Evolutionary conservation across 768 basidiomycete species (phyloP).

Genomic region (Lentinula lateritia): DNA sequence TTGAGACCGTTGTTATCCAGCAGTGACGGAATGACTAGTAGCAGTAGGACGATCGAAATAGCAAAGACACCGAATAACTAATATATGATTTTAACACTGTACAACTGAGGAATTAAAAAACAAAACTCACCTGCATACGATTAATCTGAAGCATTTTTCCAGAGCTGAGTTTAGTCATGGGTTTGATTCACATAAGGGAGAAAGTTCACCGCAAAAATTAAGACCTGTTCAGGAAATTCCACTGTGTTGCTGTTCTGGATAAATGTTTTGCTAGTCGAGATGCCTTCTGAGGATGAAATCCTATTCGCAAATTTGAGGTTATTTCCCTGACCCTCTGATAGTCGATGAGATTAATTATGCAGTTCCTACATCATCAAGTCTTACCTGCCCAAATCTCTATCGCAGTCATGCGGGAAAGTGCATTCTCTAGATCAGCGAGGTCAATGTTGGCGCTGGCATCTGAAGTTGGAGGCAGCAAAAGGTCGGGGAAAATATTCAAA

Average conservation of each 20-base stretch:
- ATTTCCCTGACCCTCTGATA: constrained; percentile 1
- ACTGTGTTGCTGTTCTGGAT: neutral
- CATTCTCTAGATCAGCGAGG: constrained; percentile 3
- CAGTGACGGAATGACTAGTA: constrained; percentile 1
- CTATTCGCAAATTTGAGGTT: neutral
- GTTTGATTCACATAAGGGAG: neutral
- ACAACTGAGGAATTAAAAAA: no score
- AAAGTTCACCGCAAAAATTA: neutral
- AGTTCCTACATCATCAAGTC: neutral
- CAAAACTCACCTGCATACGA: neutral
- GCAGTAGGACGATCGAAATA: neutral
- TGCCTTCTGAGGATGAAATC: neutral
- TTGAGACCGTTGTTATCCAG: constrained; percentile 4
- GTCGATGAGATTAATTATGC: neutral
- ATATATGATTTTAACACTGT: neutral
- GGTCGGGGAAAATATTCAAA: constrained; percentile 1
- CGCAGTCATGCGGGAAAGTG: constrained; percentile 6
- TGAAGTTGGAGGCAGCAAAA: neutral
- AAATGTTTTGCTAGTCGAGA: neutral
- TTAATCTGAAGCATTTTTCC: neutral
- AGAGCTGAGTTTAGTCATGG: neutral
- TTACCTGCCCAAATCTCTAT: constrained; percentile 4
- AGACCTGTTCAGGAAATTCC: neutral
- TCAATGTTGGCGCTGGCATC: neutral
- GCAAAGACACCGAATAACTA: neutral